Evolutionary conservation across 1,139 yeast genomes (phyloP), one percentile per base, ranked within the genome.

Genomic region (Waltiozyma sp.): DNA sequence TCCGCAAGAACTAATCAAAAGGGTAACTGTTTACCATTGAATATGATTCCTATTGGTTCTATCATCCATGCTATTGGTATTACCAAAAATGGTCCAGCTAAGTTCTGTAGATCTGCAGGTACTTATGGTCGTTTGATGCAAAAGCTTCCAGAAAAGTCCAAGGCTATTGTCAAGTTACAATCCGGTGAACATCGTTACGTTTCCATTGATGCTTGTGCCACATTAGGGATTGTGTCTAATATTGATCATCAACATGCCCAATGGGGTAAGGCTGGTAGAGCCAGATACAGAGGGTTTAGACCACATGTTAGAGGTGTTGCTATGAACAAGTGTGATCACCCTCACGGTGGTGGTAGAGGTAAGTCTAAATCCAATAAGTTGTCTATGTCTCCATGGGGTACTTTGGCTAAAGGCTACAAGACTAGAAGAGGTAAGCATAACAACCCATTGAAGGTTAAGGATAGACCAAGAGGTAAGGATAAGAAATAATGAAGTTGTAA

Each of bases 301-400:
- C 98, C 99, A 33, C 77, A 83, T 43, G 96, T 88, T 36, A 84
- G 99, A 72, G 99, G 99, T 76, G 87, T 88, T 55, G 98, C 98
- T 43, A 87, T 87, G 96, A 91, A 91, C 67, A 93, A 94, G 48
- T 78, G 80, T 60, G 97, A 91, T 66, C 99, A 91, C 70, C 99
- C 99, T 53, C 93, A 88, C 59, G 99, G 99, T 73, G 99, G 99
- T 82, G 99, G 99, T 69, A 83, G 98, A 75, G 99, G 99, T 76
- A 93, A 91, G 65, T 85, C 95, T 47, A 91, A 93, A 78, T 86
- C 95, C 51, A 89, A 89, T 66, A 89, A 87, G 70, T 75, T 84
- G 43, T 85, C 97, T 14, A 88, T 84, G 70, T 85, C 96, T 47
- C 93, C 94, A 66, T 91, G 97, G 96, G 98, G 99, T 60, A 81